phyloP scores from a whole-genome alignment of 2,329 filamentous ascomycete species.

The Fusarium sterilihyphosum region DNA sequence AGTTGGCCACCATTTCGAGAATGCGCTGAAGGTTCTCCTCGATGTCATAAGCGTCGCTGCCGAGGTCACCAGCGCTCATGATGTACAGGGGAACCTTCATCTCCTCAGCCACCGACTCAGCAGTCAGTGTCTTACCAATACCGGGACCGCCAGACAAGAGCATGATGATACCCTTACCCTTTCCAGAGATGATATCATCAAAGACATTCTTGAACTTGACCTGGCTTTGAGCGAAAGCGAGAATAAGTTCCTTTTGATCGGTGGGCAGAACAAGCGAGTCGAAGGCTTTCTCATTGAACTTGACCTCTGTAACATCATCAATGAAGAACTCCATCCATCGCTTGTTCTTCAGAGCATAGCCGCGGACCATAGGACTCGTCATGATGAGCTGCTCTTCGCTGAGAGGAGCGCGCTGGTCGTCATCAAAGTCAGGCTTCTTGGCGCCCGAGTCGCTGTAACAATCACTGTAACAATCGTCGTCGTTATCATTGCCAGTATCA shows the following conservation, averaged over 20 bases:
- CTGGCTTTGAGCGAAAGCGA: slow-evolving; percentile 61
- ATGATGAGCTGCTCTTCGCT: slow-evolving; percentile 54
- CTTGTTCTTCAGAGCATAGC: slow-evolving; percentile 60
- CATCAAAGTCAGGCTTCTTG: neutral
- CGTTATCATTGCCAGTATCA: neutral
- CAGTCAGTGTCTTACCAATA: slow-evolving; percentile 61
- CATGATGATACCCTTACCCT: slow-evolving; percentile 62
- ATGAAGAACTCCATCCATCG: slow-evolving; percentile 61
- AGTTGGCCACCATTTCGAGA: slow-evolving; percentile 73
- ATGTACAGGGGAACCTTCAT: slow-evolving; percentile 60
- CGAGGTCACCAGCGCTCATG: slow-evolving; percentile 74
- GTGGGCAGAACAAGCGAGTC: slow-evolving; percentile 59
- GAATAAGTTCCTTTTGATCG: slow-evolving; percentile 62
- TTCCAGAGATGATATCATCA: slow-evolving; percentile 63
- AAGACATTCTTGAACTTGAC: slow-evolving; percentile 54
- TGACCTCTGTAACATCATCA: slow-evolving; percentile 55
- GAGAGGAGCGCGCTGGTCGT: slow-evolving; percentile 41
- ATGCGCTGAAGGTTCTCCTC: slow-evolving; percentile 65
- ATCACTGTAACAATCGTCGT: neutral
- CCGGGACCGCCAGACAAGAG: slow-evolving; percentile 60
- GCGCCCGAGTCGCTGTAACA: neutral
- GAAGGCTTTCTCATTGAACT: slow-evolving; percentile 61
- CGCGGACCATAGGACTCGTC: slow-evolving; percentile 54
- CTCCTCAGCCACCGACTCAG: slow-evolving; percentile 61
- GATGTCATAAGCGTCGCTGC: slow-evolving; percentile 70